Percentiles rank a stretch among this genome's conserved stretches.
phyloP scores from a whole-genome alignment of 495 filamentous ascomycete species.

The Delitschia confertaspora region DNA sequence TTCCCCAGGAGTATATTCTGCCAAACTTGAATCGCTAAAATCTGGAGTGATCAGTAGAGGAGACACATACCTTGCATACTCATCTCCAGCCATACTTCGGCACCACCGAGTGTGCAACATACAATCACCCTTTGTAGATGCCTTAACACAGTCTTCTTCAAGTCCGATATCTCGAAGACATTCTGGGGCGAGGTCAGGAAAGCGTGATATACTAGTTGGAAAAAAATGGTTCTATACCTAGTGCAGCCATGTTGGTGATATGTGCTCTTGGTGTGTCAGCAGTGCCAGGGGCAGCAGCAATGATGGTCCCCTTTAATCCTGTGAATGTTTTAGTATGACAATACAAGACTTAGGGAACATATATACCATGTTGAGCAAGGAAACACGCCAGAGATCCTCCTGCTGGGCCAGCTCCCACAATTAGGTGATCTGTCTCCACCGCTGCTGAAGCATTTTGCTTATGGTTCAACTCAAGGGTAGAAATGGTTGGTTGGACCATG shows the following conservation, averaged over 20 bases:
- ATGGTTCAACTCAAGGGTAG: too few species aligned
- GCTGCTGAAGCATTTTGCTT: too few species aligned
- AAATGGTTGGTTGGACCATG: too few species aligned
- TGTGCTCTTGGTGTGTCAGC: conserved; percentile 47
- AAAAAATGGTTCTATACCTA: conserved; percentile 29
- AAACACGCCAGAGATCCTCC: too few species aligned
- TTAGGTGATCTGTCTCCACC: too few species aligned
- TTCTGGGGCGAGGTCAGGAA: conserved; percentile 31
- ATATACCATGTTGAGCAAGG: too few species aligned
- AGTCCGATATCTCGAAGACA: conserved; percentile 49
- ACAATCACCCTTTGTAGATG: conserved; percentile 34
- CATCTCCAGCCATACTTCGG: conserved; percentile 43
- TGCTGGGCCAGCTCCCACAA: too few species aligned
- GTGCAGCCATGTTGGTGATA: conserved; percentile 52
- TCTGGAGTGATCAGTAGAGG: conserved; percentile 39
- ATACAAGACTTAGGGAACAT: too few species aligned
- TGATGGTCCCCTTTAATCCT: conserved; percentile 42
- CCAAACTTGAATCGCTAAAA: conserved; percentile 34
- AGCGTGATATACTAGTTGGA: background rate
- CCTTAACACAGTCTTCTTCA: conserved; percentile 37
- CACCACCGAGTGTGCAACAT: conserved; percentile 46
- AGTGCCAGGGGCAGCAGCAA: conserved; percentile 39
- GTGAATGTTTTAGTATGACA: too few species aligned
- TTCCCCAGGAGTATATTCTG: conserved; percentile 44
- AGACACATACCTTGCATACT: too few species aligned